phyloP scores from a whole-genome alignment of 331 rosid species.

The Quercus lobata region DNA sequence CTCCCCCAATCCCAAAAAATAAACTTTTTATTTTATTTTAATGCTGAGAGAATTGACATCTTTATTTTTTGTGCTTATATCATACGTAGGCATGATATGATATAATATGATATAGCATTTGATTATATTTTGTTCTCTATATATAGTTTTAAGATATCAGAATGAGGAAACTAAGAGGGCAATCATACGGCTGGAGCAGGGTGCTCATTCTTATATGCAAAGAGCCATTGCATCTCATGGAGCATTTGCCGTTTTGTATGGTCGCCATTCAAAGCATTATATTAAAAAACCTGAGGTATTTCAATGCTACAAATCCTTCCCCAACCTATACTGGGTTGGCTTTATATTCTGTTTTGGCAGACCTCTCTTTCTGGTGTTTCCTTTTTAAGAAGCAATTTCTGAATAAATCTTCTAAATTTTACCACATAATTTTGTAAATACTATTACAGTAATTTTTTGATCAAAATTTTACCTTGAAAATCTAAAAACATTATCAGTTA shows the following conservation, averaged over 20 bases:
- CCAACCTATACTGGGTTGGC: slow-evolving; percentile 1
- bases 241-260: slow-evolving; percentile 81
- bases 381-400: not conserved
- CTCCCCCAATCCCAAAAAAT: no score
- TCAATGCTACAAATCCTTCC: slow-evolving; percentile 5
- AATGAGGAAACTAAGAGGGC: slow-evolving; percentile 62
- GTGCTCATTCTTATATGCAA: slow-evolving; percentile 62
- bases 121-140: slow-evolving; percentile 15
- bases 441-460: not conserved
- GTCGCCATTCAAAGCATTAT: slow-evolving; percentile 71
- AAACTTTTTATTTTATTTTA: not conserved
- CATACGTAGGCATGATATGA: slow-evolving; percentile 3
- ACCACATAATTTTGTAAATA: not conserved
- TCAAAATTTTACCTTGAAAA: not conserved
- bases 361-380: not conserved
- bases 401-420: not conserved
- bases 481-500: not conserved
- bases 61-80: not conserved
- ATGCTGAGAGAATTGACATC: not conserved
- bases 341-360: not conserved
- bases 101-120: not conserved
- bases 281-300: slow-evolving; percentile 87
- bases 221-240: slow-evolving; percentile 80
- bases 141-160: slow-evolving; percentile 66
- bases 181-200: slow-evolving; percentile 84